A percentile compares a stretch with the other conserved stretches of the same genome.
Conservation (phyloP, 352 stramenopile species). For the Phytopythium ostracodes region DNA sequence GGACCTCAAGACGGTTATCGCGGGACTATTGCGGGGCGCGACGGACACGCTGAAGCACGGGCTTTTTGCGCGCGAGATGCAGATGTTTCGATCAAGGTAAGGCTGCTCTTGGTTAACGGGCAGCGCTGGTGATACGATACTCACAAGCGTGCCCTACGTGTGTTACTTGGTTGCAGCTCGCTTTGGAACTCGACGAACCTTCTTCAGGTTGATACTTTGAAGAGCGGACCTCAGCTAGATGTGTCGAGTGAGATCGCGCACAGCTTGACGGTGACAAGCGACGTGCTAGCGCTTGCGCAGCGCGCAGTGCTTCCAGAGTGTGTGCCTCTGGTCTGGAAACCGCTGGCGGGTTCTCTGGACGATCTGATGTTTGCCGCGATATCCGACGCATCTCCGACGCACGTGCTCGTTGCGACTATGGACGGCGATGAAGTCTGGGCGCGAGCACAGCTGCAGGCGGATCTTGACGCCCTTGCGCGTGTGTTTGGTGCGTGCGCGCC, state of each 20-base stretch:
- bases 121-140: neutral
- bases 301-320: conserved; percentile 24
- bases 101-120: too few species aligned
- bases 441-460: conserved; percentile 32
- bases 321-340: conserved; percentile 26
- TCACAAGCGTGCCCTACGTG: conserved; percentile 5
- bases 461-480: conserved; percentile 27
- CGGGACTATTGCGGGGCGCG: conserved; percentile 23
- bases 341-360: conserved; percentile 32
- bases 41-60: conserved; percentile 21
- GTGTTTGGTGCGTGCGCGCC: conserved; percentile 35
- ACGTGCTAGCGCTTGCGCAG: conserved; percentile 20
- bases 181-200: conserved; percentile 12
- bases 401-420: conserved; percentile 7
- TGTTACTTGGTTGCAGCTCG: conserved; percentile 12
- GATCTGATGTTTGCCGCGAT: conserved; percentile 30
- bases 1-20: conserved; percentile 34
- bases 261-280: conserved; percentile 24
- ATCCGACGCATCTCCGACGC: neutral
- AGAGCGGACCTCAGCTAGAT: neutral
- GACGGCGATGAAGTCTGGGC: conserved; percentile 6
- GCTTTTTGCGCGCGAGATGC: conserved; percentile 24
- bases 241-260: conserved; percentile 36
- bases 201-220: conserved; percentile 1
- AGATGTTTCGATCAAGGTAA: conserved; percentile 29